Evolutionary conservation across 2,329 filamentous ascomycete genomes (phyloP), one percentile per base, ranked within the genome.

Genomic region (Neofusicoccum sp.): DNA sequence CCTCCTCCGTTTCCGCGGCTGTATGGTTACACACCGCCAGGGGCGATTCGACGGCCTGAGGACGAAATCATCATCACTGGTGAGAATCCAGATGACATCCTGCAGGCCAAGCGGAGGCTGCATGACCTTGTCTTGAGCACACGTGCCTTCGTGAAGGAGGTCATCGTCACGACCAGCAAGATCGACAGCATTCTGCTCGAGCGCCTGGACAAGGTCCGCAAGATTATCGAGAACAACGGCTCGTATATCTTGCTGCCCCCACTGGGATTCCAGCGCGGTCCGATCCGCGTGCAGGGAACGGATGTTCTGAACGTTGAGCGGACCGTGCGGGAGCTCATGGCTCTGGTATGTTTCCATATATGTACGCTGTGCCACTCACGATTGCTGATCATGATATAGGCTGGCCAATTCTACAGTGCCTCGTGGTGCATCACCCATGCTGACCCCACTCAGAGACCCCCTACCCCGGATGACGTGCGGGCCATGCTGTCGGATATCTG

Each of bases 21-120:
- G 65, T 97, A 95, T 71, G 89, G 91, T 62, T 99, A 96, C 74
- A 90, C 88, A 58, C 93, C 93, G 1, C 86, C 86, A 6, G 91
- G 90, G 65, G 92, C 92, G 20, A 86, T 86, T 60, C 86, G 90
- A 62, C 87, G 95, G 66, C 90, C 92, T 57, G 89, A 93, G 34
- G 88, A 92, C 71, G 90, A 97, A 71, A 91, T 99, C 63, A 96
- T 95, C 75, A 96, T 99, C 70, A 98, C 95, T 3, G 95, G 95
- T 58, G 90, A 96, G 69, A 91, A 82, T 58, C 86, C 87, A 63
- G 89, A 96, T 66, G 88, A 89, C 67, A 96, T 99, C 67, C 84
- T 90, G 67, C 82, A 90, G 63, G 95, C 95, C 26, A 98, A 98
- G 80, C 88, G 90, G 75, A 95, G 92, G 76, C 85, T 99, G 60